Base-by-base conservation (phyloP, 2,329 filamentous ascomycete genomes). In the Sphaerulina vaccinii region DNA sequence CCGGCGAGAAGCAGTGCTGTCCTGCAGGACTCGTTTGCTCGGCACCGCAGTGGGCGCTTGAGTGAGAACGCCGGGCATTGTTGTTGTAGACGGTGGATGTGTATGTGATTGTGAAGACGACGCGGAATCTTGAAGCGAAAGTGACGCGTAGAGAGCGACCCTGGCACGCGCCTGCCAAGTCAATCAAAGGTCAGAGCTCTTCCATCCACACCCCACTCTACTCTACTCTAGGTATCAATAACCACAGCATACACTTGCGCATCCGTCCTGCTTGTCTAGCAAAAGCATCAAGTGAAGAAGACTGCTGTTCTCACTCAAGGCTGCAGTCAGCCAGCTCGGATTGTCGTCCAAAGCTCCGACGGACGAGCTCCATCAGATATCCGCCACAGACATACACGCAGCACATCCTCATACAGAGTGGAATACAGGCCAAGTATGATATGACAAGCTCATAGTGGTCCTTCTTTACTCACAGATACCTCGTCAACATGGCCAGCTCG, bases 1-100 rank as follows among this genome's bases (percentile, higher is more conserved):
- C 32, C 68, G 68, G 53, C 72, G 71, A 38, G 72, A 73, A 52
- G 62, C 72, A 13, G 73, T 72, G 18, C 70, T 70, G 56, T 78
- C 76, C 54, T 72, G 67, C 58, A 79, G 70, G 35, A 71, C 70
- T 39, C 75, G 70, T 67, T 79, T 79, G 45, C 62, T 67, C 19
- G 75, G 72, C 38, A 72, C 65, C 38, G 58, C 62, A 9, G 62
- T 57, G 10, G 62, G 56, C 35, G 63, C 41, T 45, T 67, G 57
- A 19, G 63, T 51, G 19, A 69, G 41, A 13, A 68, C 51, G 40
- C 65, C 67, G 38, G 67, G 66, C 68, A 70, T 70, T 61, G 23
- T 55, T 52, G 43, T 10, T 33, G 23, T 42, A 36, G 40, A 15
- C 15, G 27, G 45, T 56, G 49, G 11, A 27, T 36, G 36, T 51